A percentile compares a stretch with the other conserved stretches of the same genome.
Conservation (phyloP, 495 filamentous ascomycete species). For the Neurospora sp. region DNA sequence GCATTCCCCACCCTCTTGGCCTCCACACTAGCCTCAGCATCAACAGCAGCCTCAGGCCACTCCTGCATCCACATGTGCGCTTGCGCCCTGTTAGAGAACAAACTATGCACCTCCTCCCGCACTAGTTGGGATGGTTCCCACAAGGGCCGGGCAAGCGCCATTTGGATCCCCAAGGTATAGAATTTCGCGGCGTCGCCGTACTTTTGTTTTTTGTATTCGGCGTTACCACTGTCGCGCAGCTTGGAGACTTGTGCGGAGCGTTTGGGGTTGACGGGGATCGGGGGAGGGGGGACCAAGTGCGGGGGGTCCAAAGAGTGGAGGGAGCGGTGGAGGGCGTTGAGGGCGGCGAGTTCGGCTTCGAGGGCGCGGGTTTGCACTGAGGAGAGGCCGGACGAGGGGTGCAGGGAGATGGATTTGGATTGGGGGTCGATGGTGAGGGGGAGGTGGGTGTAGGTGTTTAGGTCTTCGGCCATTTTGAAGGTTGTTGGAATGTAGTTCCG, state of each 20-base stretch:
- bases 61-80: constrained; percentile 67
- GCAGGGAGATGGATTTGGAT: constrained; percentile 49
- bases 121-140: constrained; percentile 80
- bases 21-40: constrained; percentile 90
- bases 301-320: constrained; percentile 50
- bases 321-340: constrained; percentile 65
- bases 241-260: constrained; percentile 77
- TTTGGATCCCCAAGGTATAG: constrained; percentile 76
- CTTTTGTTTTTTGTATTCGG: constrained; percentile 64
- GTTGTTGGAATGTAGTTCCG: not conserved
- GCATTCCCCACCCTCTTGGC: constrained; percentile 76
- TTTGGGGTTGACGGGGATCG: constrained; percentile 75
- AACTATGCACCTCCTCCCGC: constrained; percentile 66
- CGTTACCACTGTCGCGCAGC: constrained; percentile 80
- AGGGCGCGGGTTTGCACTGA: constrained; percentile 27
- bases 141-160: constrained; percentile 68
- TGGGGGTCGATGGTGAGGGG: constrained; percentile 70
- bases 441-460: constrained; percentile 73
- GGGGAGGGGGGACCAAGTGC: constrained; percentile 57
- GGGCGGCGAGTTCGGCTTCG: constrained; percentile 52
- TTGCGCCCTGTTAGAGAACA: constrained; percentile 86
- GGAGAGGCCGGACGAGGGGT: constrained; percentile 12
- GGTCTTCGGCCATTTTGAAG: constrained; percentile 41
- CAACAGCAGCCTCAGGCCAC: constrained; percentile 74
- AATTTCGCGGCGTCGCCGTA: constrained; percentile 66